Evolutionary conservation across 148 eudicot species (phyloP), one percentile per base, ranked within the genome.

Genomic region (Cornus florida): DNA sequence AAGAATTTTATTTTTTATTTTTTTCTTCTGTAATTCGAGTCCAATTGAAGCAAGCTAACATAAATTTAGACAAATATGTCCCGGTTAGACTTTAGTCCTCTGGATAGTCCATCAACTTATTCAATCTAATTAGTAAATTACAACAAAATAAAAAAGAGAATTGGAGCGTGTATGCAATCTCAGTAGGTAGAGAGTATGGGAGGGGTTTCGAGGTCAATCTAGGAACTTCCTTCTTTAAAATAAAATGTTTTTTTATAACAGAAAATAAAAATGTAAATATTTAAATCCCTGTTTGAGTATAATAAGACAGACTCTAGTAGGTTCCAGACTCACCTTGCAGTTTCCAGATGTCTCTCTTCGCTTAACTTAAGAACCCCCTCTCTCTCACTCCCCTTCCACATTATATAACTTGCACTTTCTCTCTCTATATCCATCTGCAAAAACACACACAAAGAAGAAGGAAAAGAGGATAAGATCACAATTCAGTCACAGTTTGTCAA

Each of bases 321-420:
- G 39, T 75, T 75, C 78, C 41, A 64, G 78, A 22, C 35, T 39
- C 56, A 22, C 24, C 67, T 3, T 23, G 38, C 33, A 38, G 14
- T 7, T 64, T 75, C 78, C 70, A 64, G 78, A 75, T 62, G 10
- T 65, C 53, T 75, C 78, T 64, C 23, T 31, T 10, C 4, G 2
- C 3, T 6, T 33, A 10, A n/a, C n/a, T 33, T 17, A 33, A 62
- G 14, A 3, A 16, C 10, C 77, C 6, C 22, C 31, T 10, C 12
- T 10, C 35, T 41, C 69, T 6, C 56, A 0, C 56, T 39, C 35
- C 19, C 22, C 5, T 31, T 28, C 28, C 28, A 28, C 28, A 7
- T 35, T 28, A 23, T 28, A 23, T 71, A 23, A 20, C 13, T 7
- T 14, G 4, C 53, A 68, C 72, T 69, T 7, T 32, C 20, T 24